These are phyloP conservation scores for Carex cristatella DNA, from an alignment of 176 grass and related monocot species.

Conservation along the genomic window DNA sequence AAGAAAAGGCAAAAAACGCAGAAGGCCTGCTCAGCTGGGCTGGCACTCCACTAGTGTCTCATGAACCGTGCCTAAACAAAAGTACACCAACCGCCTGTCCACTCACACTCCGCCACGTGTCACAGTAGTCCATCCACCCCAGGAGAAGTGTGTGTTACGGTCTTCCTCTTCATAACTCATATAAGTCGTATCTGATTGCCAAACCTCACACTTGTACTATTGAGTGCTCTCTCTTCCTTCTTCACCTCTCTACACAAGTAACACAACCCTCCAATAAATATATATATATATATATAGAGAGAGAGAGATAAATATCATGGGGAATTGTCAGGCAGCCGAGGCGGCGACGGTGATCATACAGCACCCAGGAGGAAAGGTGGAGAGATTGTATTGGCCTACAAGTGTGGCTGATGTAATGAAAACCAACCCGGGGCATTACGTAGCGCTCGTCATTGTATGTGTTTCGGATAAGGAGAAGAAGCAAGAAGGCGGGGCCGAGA, in stretches of 20 bases:
- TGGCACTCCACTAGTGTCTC: slow-evolving; percentile 9
- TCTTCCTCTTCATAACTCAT: not conserved
- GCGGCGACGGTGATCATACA: slow-evolving; percentile 72
- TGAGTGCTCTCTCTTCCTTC: slow-evolving; percentile 14
- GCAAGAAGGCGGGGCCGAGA: not conserved
- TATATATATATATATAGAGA: not conserved
- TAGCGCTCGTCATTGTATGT: slow-evolving; percentile 77
- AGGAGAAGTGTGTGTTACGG: not conserved
- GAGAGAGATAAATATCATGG: slow-evolving; percentile 36
- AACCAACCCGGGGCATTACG: slow-evolving; percentile 80
- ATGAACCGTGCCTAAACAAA: slow-evolving; percentile 9
- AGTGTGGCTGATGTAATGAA: slow-evolving; percentile 71
- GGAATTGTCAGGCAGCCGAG: slow-evolving; percentile 97
- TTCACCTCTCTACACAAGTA: not conserved
- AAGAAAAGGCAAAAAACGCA: not conserved
- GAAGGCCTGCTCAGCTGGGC: not conserved
- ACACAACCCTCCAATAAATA: not conserved
- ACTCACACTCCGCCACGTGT: slow-evolving; percentile 10
- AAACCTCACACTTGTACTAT: slow-evolving; percentile 5
- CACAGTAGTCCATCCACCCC: not conserved
- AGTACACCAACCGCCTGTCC: not conserved
- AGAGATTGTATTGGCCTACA: slow-evolving; percentile 76
- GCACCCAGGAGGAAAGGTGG: slow-evolving; percentile 88
- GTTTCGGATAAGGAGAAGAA: slow-evolving; percentile 28
- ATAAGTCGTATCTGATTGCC: not conserved